A percentile compares a stretch with the other conserved stretches of the same genome.
phyloP scores from a whole-genome alignment of 2,329 filamentous ascomycete genomes.

The Phyllosticta citriasiana region DNA sequence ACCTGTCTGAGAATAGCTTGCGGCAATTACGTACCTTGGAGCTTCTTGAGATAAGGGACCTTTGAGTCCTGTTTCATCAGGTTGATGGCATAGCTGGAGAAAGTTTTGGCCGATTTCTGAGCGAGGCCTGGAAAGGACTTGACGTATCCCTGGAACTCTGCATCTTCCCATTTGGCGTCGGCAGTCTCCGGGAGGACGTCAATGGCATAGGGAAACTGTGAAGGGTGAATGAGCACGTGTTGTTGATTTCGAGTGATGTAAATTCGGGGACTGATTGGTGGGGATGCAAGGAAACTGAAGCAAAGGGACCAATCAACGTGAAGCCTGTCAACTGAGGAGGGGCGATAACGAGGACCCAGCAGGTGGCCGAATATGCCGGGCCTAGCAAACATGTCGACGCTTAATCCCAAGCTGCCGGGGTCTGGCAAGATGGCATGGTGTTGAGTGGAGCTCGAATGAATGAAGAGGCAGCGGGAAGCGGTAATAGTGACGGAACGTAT shows the following conservation, averaged over 20 bases:
- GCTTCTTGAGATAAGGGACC: slow-evolving; percentile 63
- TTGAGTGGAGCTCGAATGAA: not conserved
- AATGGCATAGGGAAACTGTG: slow-evolving; percentile 69
- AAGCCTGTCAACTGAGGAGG: not conserved
- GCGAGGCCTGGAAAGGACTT: slow-evolving; percentile 60
- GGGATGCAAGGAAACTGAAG: not conserved
- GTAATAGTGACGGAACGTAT: no score
- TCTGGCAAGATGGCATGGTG: not conserved
- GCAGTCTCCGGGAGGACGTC: slow-evolving; percentile 55
- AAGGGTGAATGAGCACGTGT: not conserved
- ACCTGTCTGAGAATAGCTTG: not conserved
- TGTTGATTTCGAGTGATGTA: not conserved
- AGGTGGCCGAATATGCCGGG: not conserved
- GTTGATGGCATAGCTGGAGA: slow-evolving; percentile 59
- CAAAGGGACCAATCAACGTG: not conserved
- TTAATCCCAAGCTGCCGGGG: not conserved
- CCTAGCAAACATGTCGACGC: not conserved
- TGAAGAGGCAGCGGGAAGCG: not conserved
- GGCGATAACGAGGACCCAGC: not conserved
- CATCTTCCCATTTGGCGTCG: slow-evolving; percentile 55
- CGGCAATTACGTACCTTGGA: slow-evolving; percentile 45
- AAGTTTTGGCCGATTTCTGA: slow-evolving; percentile 46
- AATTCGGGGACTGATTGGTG: not conserved
- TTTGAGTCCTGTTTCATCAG: slow-evolving; percentile 66
- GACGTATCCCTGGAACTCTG: slow-evolving; percentile 56